Conservation (phyloP, 371 early-diverging fungal species). For the Mortierella sp. region DNA sequence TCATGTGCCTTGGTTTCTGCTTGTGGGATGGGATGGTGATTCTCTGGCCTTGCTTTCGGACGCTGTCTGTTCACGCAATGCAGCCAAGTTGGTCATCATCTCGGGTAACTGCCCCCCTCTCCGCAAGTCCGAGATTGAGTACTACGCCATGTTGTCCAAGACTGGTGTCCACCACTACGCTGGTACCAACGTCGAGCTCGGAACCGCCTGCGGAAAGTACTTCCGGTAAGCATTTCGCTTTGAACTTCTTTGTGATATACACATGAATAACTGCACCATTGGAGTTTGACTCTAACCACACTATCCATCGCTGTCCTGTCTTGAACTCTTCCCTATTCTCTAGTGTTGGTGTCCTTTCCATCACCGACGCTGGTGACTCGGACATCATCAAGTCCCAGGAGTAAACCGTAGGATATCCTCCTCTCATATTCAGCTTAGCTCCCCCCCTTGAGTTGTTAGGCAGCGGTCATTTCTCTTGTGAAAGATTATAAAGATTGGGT, state of each 20-base stretch:
- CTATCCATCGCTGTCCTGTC: not conserved
- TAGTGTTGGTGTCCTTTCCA: conserved; percentile 91
- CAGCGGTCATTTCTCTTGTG: not conserved
- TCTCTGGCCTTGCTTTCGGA: conserved; percentile 14
- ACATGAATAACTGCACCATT: not conserved
- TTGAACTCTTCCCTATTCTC: not conserved
- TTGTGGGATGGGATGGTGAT: conserved; percentile 15
- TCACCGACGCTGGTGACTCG: conserved; percentile 98
- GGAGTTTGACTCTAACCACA: not conserved
- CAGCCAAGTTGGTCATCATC: conserved; percentile 98
- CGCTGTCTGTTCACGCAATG: conserved; percentile 11
- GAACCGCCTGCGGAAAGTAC: conserved; percentile 99
- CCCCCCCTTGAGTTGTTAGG: not conserved
- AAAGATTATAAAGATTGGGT: not conserved
- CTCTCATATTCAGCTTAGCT: not conserved
- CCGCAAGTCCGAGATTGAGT: conserved; percentile 99
- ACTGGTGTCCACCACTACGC: conserved; percentile 99
- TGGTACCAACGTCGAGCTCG: conserved; percentile 98
- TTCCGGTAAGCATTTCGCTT: conserved; percentile 73
- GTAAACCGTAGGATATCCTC: conserved; percentile 20
- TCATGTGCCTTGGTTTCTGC: conserved; percentile 13
- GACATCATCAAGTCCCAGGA: conserved; percentile 54
- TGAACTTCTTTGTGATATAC: not conserved
- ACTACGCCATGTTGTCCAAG: conserved; percentile 99
- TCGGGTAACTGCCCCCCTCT: conserved; percentile 99